Conservation (phyloP, 2,329 filamentous ascomycete genomes). For the Tolypocladium album region DNA sequence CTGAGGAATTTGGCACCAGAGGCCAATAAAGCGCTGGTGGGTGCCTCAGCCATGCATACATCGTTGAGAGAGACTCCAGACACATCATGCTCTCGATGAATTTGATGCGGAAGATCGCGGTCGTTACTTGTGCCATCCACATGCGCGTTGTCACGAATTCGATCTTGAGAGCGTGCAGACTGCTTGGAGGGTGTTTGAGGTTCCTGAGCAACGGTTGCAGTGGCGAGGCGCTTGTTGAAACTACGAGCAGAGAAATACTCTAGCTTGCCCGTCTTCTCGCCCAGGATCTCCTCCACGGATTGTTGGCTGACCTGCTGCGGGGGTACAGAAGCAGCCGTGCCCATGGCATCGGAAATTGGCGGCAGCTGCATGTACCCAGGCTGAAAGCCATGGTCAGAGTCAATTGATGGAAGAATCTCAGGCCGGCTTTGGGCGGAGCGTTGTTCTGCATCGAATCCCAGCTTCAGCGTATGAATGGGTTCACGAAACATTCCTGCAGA, state of each 20-base stretch:
- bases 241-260: conserved; percentile 6
- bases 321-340: background rate
- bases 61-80: background rate
- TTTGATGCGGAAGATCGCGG: background rate
- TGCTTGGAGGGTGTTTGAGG: background rate
- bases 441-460: background rate
- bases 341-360: conserved; percentile 7
- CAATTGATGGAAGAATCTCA: background rate
- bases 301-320: background rate
- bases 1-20: conserved; percentile 23
- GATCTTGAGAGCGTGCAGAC: background rate
- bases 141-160: background rate
- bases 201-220: background rate
- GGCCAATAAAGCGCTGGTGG: conserved; percentile 11
- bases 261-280: conserved; percentile 23
- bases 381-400: background rate
- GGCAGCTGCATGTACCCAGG: background rate
- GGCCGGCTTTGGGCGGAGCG: too few species aligned
- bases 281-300: conserved; percentile 17
- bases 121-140: background rate
- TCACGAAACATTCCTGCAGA: background rate
- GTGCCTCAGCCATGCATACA: background rate
- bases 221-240: background rate
- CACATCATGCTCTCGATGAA: background rate
- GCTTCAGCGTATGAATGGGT: background rate